phyloP scores from a whole-genome alignment of 2,329 filamentous ascomycete species.

The Pseudogymnoascus pannorum region DNA sequence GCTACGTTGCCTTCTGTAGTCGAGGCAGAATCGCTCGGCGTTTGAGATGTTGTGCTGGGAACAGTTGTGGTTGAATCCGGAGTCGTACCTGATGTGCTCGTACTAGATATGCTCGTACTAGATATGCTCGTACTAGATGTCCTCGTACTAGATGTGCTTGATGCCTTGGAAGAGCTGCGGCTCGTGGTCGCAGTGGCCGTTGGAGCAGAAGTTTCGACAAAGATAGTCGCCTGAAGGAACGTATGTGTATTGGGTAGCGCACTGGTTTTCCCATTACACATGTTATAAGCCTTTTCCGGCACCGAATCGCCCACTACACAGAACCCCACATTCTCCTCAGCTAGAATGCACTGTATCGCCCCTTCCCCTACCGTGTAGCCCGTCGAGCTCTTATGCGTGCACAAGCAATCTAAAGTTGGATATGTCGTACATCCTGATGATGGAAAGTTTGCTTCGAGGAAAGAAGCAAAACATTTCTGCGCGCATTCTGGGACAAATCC shows the following conservation, averaged over 20 bases:
- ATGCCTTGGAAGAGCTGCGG: conserved; percentile 11
- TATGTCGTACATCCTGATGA: conserved; percentile 39
- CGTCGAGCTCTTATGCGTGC: conserved; percentile 48
- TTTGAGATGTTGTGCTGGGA: conserved; percentile 16
- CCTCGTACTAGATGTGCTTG: conserved; percentile 13
- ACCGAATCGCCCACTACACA: conserved; percentile 45
- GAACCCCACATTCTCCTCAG: conserved; percentile 40
- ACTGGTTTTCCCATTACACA: conserved; percentile 46
- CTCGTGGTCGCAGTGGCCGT: conserved; percentile 16
- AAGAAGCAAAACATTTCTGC: conserved; percentile 52
- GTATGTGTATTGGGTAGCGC: conserved; percentile 51
- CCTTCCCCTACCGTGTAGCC: conserved; percentile 68
- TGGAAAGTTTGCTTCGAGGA: conserved; percentile 54
- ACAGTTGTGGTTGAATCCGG: conserved; percentile 15
- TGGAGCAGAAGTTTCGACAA: conserved; percentile 31
- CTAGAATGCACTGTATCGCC: conserved; percentile 58
- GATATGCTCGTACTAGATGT: conserved; percentile 17
- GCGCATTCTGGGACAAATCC: conserved; percentile 42
- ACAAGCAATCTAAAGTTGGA: conserved; percentile 56
- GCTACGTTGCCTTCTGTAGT: not conserved
- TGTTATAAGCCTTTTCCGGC: conserved; percentile 45
- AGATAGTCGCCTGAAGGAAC: conserved; percentile 50
- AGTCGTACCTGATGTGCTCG: conserved; percentile 17
- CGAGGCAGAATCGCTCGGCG: not conserved
- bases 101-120: conserved; percentile 12